A percentile compares a stretch with the other conserved stretches of the same genome.
phyloP scores from a whole-genome alignment of 345 rosid species.

The Cochlearia excelsa region DNA sequence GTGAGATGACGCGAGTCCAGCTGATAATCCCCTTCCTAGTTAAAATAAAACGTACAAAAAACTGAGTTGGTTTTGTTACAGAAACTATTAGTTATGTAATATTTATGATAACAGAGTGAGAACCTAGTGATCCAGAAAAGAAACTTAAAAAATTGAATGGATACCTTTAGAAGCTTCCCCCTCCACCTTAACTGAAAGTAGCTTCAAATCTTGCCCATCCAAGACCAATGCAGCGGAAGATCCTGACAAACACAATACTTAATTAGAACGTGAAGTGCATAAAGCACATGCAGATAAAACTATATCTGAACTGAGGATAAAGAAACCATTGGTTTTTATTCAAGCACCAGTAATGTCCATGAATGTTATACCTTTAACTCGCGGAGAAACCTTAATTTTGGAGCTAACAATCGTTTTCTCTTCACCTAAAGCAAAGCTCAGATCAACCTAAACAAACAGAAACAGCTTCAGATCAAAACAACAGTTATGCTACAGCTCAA shows the following conservation, averaged over 20 bases:
- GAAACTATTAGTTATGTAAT: background rate
- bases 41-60: conserved; percentile 1
- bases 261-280: conserved; percentile 11
- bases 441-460: conserved; percentile 61
- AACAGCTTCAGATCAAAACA: conserved; percentile 22
- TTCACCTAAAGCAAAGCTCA: conserved; percentile 79
- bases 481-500: background rate
- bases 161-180: conserved; percentile 68
- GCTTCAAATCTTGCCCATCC: conserved; percentile 78
- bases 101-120: background rate
- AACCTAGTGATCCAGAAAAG: background rate
- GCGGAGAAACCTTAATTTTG: conserved; percentile 65
- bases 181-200: conserved; percentile 70
- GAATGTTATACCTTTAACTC: conserved; percentile 62
- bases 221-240: conserved; percentile 70
- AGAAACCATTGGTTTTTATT: background rate
- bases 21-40: conserved; percentile 62
- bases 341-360: background rate
- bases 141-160: conserved; percentile 4
- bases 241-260: conserved; percentile 43
- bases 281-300: background rate
- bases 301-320: background rate
- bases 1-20: conserved; percentile 69
- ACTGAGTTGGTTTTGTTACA: conserved; percentile 3
- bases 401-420: conserved; percentile 91